phyloP scores from a whole-genome alignment of 768 basidiomycete species.

The Sporobolomyces phaffii region DNA sequence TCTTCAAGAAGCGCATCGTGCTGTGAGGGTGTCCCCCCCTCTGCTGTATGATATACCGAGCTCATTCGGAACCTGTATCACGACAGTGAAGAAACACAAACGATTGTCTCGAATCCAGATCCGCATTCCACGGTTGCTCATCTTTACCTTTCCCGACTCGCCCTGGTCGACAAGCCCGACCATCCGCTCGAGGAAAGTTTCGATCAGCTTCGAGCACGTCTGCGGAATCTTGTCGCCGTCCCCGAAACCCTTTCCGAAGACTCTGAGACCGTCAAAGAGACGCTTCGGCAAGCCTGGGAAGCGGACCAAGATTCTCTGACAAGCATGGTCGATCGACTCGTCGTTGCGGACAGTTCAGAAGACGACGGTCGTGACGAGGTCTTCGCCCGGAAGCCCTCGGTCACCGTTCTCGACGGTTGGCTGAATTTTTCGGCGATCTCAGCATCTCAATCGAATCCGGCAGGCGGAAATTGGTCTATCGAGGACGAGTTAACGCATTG shows the following conservation, averaged over 20 bases:
- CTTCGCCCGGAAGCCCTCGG: no score
- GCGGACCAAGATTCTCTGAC: no score
- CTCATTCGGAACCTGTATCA: neutral
- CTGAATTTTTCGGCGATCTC: slow-evolving; percentile 51
- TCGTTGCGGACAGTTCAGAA: neutral
- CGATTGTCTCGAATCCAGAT: slow-evolving; percentile 61
- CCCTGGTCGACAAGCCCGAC: slow-evolving; percentile 49
- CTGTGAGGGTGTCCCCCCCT: slow-evolving; percentile 53
- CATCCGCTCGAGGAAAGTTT: slow-evolving; percentile 13
- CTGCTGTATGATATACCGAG: neutral
- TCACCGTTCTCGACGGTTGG: slow-evolving; percentile 55
- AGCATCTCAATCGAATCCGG: slow-evolving; percentile 47
- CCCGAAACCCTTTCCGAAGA: neutral
- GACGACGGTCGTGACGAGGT: slow-evolving; percentile 20
- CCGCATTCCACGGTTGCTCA: slow-evolving; percentile 83
- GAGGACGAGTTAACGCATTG: slow-evolving; percentile 68
- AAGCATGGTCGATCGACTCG: neutral
- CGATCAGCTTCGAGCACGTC: slow-evolving; percentile 22
- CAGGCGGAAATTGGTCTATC: slow-evolving; percentile 43
- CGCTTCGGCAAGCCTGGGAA: neutral
- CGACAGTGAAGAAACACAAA: slow-evolving; percentile 59
- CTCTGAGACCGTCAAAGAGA: neutral
- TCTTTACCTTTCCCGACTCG: slow-evolving; percentile 67
- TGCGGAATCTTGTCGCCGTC: neutral
- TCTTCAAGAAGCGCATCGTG: slow-evolving; percentile 71